These are phyloP conservation scores for Colletotrichum magnum DNA, from an alignment of 2,329 filamentous ascomycete species.

Conservation along the genomic window DNA sequence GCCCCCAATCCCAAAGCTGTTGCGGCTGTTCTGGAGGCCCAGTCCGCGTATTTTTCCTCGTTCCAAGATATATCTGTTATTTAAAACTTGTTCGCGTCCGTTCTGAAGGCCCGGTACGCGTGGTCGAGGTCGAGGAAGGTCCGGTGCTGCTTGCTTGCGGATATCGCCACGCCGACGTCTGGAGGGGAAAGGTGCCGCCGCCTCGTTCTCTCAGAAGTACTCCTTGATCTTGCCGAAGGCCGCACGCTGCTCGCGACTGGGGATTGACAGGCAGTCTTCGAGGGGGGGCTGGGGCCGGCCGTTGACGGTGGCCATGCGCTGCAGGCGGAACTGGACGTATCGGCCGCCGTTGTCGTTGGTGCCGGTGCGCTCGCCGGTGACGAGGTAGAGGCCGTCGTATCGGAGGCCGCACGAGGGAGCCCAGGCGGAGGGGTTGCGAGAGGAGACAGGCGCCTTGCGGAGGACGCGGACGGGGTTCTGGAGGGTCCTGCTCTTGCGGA, in stretches of 20 bases:
- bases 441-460: slow-evolving; percentile 40
- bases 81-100: too few species aligned
- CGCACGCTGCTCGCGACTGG: slow-evolving; percentile 25
- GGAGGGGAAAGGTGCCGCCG: background rate
- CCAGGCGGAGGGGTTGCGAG: slow-evolving; percentile 16
- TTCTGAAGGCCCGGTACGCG: too few species aligned
- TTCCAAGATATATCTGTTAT: too few species aligned
- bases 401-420: slow-evolving; percentile 48
- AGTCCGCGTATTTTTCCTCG: too few species aligned
- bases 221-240: slow-evolving; percentile 41
- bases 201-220: slow-evolving; percentile 35
- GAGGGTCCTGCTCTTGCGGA: slow-evolving; percentile 40
- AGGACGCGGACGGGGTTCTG: slow-evolving; percentile 48
- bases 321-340: slow-evolving; percentile 37
- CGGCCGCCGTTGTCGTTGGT: slow-evolving; percentile 42
- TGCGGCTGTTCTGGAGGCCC: too few species aligned
- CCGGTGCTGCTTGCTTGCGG: background rate
- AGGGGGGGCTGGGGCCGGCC: slow-evolving; percentile 30
- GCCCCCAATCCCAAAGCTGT: too few species aligned
- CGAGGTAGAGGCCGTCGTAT: slow-evolving; percentile 54
- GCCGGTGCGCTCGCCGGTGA: slow-evolving; percentile 28
- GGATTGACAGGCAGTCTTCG: background rate
- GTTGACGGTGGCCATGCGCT: background rate
- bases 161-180: background rate
- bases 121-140: too few species aligned